These are phyloP conservation scores for Alternaria sp. DNA, from an alignment of 2,329 filamentous ascomycete species.

Conservation along the genomic window DNA sequence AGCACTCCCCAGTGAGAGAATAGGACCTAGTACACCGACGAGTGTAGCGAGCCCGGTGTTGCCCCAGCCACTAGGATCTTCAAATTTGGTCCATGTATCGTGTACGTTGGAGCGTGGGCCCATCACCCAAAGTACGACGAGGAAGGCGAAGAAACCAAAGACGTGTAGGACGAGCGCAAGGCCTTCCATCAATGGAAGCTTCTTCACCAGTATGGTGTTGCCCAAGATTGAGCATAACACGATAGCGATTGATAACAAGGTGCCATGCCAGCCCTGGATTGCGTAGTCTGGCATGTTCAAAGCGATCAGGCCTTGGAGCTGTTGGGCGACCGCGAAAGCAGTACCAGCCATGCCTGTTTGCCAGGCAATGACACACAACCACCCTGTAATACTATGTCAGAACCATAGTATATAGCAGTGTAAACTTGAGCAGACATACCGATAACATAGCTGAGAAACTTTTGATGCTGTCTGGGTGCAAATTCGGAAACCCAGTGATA, in stretches of 20 bases:
- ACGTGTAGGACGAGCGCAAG: slow-evolving; percentile 56
- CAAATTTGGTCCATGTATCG: slow-evolving; percentile 56
- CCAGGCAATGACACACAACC: slow-evolving; percentile 52
- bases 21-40: slow-evolving; percentile 46
- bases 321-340: slow-evolving; percentile 27
- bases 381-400: slow-evolving; percentile 31
- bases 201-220: slow-evolving; percentile 50
- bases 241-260: slow-evolving; percentile 56
- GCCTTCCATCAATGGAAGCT: slow-evolving; percentile 43
- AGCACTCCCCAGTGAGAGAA: slow-evolving; percentile 44
- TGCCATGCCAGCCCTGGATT: slow-evolving; percentile 57
- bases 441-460: slow-evolving; percentile 39
- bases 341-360: slow-evolving; percentile 41
- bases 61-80: slow-evolving; percentile 54
- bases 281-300: slow-evolving; percentile 50
- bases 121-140: slow-evolving; percentile 46
- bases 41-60: slow-evolving; percentile 52
- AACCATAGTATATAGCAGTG: rapidly evolving
- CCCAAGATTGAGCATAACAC: slow-evolving; percentile 49
- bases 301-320: slow-evolving; percentile 37
- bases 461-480: background rate
- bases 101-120: slow-evolving; percentile 44
- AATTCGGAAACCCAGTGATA: background rate
- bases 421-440: slow-evolving; percentile 42
- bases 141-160: slow-evolving; percentile 60